These are phyloP conservation scores for Fusarium kyushuense DNA, from an alignment of 2,329 filamentous ascomycete genomes.

Conservation along the genomic window DNA sequence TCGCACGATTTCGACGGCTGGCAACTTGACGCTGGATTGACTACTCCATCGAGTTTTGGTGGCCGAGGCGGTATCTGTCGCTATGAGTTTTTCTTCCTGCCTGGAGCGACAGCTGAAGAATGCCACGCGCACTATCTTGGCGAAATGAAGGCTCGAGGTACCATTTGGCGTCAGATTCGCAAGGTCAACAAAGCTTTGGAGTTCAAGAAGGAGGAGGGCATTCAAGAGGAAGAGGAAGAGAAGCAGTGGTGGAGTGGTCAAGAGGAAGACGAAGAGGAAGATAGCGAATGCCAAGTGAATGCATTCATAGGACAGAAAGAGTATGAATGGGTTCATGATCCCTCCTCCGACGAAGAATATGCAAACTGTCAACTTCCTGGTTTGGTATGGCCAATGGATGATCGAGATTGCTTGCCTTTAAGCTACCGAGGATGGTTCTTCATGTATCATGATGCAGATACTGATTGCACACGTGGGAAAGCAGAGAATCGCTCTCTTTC, in stretches of 20 bases:
- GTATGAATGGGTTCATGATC: neutral
- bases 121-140: conserved; percentile 6
- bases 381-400: neutral
- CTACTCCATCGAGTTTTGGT: too few species aligned
- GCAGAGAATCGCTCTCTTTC: too few species aligned
- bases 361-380: neutral
- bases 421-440: neutral
- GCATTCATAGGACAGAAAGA: neutral
- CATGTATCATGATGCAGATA: neutral
- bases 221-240: too few species aligned
- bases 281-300: too few species aligned
- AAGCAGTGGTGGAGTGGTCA: too few species aligned
- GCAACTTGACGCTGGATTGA: neutral
- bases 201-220: neutral
- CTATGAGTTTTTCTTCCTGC: conserved; percentile 10
- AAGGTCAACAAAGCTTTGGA: conserved; percentile 13
- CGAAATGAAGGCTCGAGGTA: conserved; percentile 16
- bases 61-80: neutral
- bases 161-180: conserved; percentile 16
- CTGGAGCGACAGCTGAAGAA: conserved; percentile 6
- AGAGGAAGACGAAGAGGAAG: too few species aligned
- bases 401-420: neutral
- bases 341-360: fast-evolving
- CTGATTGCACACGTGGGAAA: too few species aligned
- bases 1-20: neutral